These are phyloP conservation scores for Magnusiomyces sp. DNA, from an alignment of 1,139 yeast genomes.

Conservation along the genomic window DNA sequence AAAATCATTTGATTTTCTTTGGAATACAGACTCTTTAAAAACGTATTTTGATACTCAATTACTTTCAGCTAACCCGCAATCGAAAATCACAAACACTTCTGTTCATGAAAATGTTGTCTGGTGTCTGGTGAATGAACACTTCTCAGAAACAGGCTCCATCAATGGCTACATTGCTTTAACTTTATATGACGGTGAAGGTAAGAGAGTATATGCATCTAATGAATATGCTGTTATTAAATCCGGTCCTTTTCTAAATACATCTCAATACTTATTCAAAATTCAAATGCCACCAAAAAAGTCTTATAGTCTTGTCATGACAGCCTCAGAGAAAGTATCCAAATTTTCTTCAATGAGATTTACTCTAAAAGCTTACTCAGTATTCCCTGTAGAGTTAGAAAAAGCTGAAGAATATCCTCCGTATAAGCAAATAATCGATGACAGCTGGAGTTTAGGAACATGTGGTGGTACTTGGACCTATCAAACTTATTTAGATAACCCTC, in stretches of 20 bases:
- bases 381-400: conserved; percentile 26
- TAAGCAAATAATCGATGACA: conserved; percentile 30
- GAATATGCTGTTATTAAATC: conserved; percentile 17
- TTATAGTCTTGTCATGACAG: conserved; percentile 23
- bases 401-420: conserved; percentile 28
- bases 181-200: conserved; percentile 19
- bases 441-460: conserved; percentile 41
- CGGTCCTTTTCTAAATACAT: conserved; percentile 25
- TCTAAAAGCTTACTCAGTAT: conserved; percentile 34
- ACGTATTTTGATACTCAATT: conserved; percentile 2
- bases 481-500: conserved; percentile 55
- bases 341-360: conserved; percentile 29
- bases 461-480: conserved; percentile 55
- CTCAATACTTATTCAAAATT: conserved; percentile 23
- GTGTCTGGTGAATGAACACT: conserved; percentile 40
- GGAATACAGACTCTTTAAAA: conserved; percentile 16
- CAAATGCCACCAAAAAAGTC: conserved; percentile 22
- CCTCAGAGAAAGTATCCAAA: conserved; percentile 29
- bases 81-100: conserved; percentile 34
- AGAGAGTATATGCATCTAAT: conserved; percentile 17
- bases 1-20: conserved; percentile 32
- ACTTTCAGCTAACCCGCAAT: conserved; percentile 39
- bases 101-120: conserved; percentile 35
- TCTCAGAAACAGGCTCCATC: conserved; percentile 13
- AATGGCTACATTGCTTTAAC: conserved; percentile 20